Evolutionary conservation across 1,139 yeast genomes (phyloP).

Genomic region (Magnusiomyces magnusii): DNA sequence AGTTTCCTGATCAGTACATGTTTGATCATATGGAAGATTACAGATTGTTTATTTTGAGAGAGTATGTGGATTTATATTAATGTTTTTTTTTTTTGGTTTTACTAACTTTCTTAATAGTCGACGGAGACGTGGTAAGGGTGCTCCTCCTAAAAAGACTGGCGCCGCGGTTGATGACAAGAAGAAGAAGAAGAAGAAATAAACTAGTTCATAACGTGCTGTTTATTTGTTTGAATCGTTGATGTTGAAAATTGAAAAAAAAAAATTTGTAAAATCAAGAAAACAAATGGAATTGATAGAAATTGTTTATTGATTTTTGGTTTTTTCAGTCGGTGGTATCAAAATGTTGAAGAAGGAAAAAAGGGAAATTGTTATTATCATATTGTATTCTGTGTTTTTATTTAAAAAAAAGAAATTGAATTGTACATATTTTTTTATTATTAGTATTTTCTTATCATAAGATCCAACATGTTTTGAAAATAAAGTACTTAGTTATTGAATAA

Average conservation of each 20-base stretch:
- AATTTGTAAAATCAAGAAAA: no score
- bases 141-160: constrained; percentile 68
- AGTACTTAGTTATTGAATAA: no score
- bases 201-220: neutral
- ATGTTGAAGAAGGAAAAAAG: no score
- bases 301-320: no score
- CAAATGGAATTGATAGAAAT: no score
- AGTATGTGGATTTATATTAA: no score
- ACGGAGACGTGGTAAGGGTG: constrained; percentile 88
- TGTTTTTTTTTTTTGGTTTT: constrained; percentile 4
- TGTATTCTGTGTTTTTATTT: neutral
- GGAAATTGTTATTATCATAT: neutral
- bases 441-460: neutral
- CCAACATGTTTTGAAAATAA: no score
- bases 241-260: no score
- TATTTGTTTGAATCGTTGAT: neutral
- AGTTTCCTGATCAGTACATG: constrained; percentile 52
- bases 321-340: no score
- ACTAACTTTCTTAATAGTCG: constrained; percentile 30
- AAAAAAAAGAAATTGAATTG: neutral
- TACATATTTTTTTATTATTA: neutral
- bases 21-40: constrained; percentile 69
- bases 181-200: constrained; percentile 29
- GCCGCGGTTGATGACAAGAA: constrained; percentile 32
- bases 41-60: constrained; percentile 29